Evolutionary conservation across 2,329 filamentous ascomycete genomes (phyloP).

Genomic region (Anthostomella pinea): DNA sequence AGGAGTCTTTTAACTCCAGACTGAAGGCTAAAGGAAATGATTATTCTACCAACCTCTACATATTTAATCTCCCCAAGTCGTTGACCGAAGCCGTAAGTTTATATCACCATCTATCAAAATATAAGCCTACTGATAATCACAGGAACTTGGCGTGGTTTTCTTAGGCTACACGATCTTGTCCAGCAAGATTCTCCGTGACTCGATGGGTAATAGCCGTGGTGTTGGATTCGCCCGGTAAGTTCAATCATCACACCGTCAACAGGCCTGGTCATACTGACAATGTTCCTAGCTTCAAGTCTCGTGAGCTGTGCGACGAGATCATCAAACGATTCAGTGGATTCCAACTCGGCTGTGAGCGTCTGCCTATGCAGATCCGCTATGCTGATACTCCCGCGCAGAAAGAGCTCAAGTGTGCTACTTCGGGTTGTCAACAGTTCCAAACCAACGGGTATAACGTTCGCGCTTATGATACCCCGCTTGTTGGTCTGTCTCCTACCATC

Average conservation of each 20-base stretch:
- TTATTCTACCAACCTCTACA: conserved; percentile 90
- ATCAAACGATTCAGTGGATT: conserved; percentile 83
- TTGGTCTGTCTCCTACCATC: conserved; percentile 53
- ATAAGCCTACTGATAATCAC: conserved; percentile 16
- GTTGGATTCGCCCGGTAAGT: conserved; percentile 93
- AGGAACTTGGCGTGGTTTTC: conserved; percentile 78
- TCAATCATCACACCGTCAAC: conserved; percentile 5
- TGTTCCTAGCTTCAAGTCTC: conserved; percentile 74
- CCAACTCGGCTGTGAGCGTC: conserved; percentile 70
- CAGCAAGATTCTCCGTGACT: conserved; percentile 91
- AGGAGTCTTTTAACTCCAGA: conserved; percentile 98
- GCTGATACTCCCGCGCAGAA: conserved; percentile 97
- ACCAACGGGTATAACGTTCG: conserved; percentile 90
- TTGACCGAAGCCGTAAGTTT: conserved; percentile 81
- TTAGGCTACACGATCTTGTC: conserved; percentile 81
- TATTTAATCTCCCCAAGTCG: conserved; percentile 90
- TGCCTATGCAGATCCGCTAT: conserved; percentile 90
- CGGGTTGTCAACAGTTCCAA: conserved; percentile 91
- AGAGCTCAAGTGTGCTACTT: conserved; percentile 91
- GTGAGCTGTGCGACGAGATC: conserved; percentile 86
- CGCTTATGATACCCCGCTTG: conserved; percentile 61
- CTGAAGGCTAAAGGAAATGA: conserved; percentile 95
- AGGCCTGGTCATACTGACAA: conserved; percentile 21
- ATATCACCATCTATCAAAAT: neutral
- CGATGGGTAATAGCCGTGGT: conserved; percentile 87